Conservation (phyloP, 2,329 filamentous ascomycete species). For the Talaromyces piceae region DNA sequence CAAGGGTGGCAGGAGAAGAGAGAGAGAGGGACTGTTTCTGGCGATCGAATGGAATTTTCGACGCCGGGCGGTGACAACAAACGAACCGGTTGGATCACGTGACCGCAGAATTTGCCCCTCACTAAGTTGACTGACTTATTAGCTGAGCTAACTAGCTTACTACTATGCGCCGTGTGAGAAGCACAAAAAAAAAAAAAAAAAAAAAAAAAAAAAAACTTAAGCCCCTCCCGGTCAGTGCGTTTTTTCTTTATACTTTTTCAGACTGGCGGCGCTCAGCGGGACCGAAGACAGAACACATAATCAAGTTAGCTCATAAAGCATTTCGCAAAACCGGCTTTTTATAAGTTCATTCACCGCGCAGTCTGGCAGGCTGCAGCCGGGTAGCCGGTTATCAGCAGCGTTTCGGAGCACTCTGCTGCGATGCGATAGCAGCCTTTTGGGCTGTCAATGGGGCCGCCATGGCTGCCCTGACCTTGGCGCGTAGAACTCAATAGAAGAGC, state of each 20-base stretch:
- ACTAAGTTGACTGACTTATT: no score
- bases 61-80: conserved; percentile 16
- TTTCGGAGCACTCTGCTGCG: background rate
- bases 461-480: background rate
- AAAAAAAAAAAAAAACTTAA: no score
- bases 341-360: background rate
- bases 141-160: no score
- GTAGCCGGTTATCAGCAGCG: no score
- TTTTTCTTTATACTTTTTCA: background rate
- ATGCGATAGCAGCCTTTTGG: background rate
- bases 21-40: conserved; percentile 16
- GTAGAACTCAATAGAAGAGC: no score
- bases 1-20: conserved; percentile 20
- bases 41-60: conserved; percentile 31
- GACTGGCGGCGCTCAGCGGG: background rate
- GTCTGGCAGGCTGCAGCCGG: background rate
- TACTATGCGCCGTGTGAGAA: no score
- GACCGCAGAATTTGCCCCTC: conserved; percentile 13
- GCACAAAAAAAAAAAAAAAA: no score
- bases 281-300: background rate
- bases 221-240: conserved; percentile 1
- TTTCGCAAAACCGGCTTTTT: background rate
- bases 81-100: conserved; percentile 14
- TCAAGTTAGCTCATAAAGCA: no score
- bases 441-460: background rate